Evolutionary conservation across 106 monocot species (phyloP), one percentile per base, ranked within the genome.

Genomic region (Xerophyta viscosa): DNA sequence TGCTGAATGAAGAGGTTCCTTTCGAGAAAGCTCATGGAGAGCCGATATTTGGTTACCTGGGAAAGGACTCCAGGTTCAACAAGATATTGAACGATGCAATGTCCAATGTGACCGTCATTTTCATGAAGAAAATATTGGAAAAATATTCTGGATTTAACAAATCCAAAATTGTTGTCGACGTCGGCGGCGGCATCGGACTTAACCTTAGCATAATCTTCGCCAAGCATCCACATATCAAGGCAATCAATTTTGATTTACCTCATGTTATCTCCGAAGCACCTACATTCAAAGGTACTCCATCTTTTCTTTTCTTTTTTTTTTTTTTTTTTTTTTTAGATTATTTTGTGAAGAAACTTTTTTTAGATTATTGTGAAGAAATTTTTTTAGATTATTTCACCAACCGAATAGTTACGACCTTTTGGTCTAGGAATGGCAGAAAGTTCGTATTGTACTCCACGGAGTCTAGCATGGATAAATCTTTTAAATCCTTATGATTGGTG

Each of bases 221-320:
- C 52, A 52, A 4, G 9, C 3, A 28, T 25, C 4, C 52, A 10
- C 28, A n/a, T 17, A 52, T 52, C 26, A 52, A 52, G 28, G 52
- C 8, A 2, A 27, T 28, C 6, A 10, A 29, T 17, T 49, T 49
- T 49, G 48, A 49, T 21, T 21, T 49, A 9, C 48, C 48, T 27
- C 52, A 52, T 28, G 52, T 52, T 4, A 52, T 52, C 28, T 52
- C 52, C 5, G 27, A 52, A 13, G 52, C 52, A 27, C 52, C 52
- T 28, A 1, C 52, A 6, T 21, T 52, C 11, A 24, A 6, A 52
- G 52, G 52, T 52, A 11, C 7, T n/a, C n/a, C n/a, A n/a, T n/a
- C n/a, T n/a, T n/a, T n/a, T n/a, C n/a, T n/a, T n/a, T n/a, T n/a
- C n/a, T n/a, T 3, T n/a, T 4, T 20, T 20, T 24, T 22, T 8